Evolutionary conservation across 2,329 filamentous ascomycete genomes (phyloP).

Genomic region (Tolypocladium ovalisporum): DNA sequence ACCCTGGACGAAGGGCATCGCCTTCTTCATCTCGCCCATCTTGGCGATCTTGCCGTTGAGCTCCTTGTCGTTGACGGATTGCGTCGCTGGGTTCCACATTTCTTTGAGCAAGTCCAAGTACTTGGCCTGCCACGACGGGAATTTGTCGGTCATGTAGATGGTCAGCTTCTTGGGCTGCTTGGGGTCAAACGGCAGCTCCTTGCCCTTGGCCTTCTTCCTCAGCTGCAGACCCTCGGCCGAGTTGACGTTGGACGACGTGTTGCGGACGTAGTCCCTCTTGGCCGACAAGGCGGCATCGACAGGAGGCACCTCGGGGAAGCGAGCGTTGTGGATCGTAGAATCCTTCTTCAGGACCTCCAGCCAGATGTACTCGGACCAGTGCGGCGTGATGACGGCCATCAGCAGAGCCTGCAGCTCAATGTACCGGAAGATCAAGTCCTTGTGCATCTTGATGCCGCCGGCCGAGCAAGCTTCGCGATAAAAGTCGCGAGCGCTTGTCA

Average conservation of each 20-base stretch:
- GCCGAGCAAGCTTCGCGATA: constrained; percentile 76
- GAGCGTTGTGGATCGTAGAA: constrained; percentile 66
- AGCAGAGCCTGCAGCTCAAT: constrained; percentile 79
- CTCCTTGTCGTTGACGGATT: constrained; percentile 67
- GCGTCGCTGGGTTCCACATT: constrained; percentile 50
- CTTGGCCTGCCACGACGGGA: constrained; percentile 84
- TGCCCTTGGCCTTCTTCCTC: constrained; percentile 91
- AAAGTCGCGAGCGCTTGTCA: constrained; percentile 77
- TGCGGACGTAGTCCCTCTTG: constrained; percentile 71
- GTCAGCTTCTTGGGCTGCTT: constrained; percentile 86
- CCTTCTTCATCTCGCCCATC: constrained; percentile 87
- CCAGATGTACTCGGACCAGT: constrained; percentile 94
- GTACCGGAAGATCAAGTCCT: constrained; percentile 66
- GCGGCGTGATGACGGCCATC: constrained; percentile 74
- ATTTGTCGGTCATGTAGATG: constrained; percentile 70
- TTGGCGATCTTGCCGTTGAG: constrained; percentile 71
- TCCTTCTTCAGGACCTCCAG: constrained; percentile 75
- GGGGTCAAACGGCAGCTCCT: constrained; percentile 73
- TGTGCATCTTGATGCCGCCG: constrained; percentile 77
- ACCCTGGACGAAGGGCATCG: constrained; percentile 88
- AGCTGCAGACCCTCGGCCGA: constrained; percentile 72
- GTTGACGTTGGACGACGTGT: constrained; percentile 62
- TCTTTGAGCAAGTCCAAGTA: constrained; percentile 72
- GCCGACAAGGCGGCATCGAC: constrained; percentile 60
- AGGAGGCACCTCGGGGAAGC: constrained; percentile 43